Evolutionary conservation across 2,329 filamentous ascomycete species (phyloP).

Genomic region (Coccinonectria pachysandricola): DNA sequence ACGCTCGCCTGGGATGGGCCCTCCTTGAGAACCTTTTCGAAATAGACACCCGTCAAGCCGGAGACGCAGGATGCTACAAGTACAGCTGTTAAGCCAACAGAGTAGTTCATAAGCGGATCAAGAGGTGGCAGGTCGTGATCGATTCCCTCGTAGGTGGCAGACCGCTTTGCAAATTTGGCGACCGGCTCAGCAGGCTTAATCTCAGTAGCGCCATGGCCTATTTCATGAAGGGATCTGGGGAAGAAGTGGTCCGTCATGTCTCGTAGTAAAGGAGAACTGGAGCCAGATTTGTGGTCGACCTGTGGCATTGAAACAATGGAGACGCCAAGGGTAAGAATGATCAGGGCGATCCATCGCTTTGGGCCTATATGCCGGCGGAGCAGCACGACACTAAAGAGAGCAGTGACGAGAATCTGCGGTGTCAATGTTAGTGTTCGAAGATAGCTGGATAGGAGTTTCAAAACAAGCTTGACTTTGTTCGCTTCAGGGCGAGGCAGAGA

Average conservation of each 20-base stretch:
- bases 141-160: conserved; percentile 86
- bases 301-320: conserved; percentile 75
- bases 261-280: conserved; percentile 44
- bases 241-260: conserved; percentile 60
- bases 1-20: conserved; percentile 65
- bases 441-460: no score
- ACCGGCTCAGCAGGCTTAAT: conserved; percentile 4
- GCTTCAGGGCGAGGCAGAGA: no score
- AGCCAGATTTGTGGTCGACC: conserved; percentile 40
- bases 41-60: conserved; percentile 75
- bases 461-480: no score
- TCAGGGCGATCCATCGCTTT: conserved; percentile 69
- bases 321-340: conserved; percentile 73
- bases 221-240: conserved; percentile 67
- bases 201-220: conserved; percentile 42
- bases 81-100: conserved; percentile 69
- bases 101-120: conserved; percentile 58
- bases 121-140: conserved; percentile 43
- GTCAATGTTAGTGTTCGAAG: conserved; percentile 2
- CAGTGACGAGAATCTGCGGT: conserved; percentile 78
- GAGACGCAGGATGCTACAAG: conserved; percentile 70
- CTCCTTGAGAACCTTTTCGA: conserved; percentile 87
- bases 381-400: conserved; percentile 74
- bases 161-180: conserved; percentile 36
- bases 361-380: conserved; percentile 59